Conservation (phyloP, 2,329 filamentous ascomycete species). For the Sporothrix inflata region DNA sequence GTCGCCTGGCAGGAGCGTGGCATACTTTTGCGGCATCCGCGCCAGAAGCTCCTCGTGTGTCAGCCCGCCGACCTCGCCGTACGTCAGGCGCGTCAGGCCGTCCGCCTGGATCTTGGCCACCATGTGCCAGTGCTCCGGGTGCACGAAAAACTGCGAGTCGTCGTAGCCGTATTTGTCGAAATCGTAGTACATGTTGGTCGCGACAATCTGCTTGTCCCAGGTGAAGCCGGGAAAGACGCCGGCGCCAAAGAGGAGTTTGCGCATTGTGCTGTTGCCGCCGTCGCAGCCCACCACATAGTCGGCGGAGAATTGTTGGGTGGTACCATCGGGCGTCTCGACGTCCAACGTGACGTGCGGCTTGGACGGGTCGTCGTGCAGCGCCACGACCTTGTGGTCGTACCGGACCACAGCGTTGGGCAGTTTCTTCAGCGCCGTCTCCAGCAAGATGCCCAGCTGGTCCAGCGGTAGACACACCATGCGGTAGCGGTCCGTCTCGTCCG, state of each 20-base stretch:
- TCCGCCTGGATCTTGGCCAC: constrained; percentile 61
- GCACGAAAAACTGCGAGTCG: constrained; percentile 63
- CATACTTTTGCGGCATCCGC: constrained; percentile 58
- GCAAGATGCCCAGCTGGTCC: constrained; percentile 47
- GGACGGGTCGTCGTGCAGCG: constrained; percentile 41
- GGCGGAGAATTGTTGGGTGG: constrained; percentile 37
- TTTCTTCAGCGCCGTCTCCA: constrained; percentile 45
- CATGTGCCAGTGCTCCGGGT: constrained; percentile 62
- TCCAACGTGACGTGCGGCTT: constrained; percentile 36
- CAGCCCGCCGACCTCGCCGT: constrained; percentile 59
- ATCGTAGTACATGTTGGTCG: constrained; percentile 68
- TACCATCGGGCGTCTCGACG: constrained; percentile 37
- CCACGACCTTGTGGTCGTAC: constrained; percentile 48
- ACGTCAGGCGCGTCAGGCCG: constrained; percentile 65
- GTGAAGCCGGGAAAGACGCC: constrained; percentile 62
- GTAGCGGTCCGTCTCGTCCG: not conserved
- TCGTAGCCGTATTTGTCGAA: constrained; percentile 57
- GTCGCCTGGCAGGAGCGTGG: constrained; percentile 57
- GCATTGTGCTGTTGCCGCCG: constrained; percentile 47
- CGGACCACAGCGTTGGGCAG: constrained; percentile 42
- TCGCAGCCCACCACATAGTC: constrained; percentile 50
- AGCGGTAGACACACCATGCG: constrained; percentile 49
- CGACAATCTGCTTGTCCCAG: constrained; percentile 62
- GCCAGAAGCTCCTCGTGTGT: constrained; percentile 55
- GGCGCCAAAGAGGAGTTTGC: constrained; percentile 52